These are phyloP conservation scores for Alternaria viburni DNA, from an alignment of 2,329 filamentous ascomycete species.

Conservation along the genomic window DNA sequence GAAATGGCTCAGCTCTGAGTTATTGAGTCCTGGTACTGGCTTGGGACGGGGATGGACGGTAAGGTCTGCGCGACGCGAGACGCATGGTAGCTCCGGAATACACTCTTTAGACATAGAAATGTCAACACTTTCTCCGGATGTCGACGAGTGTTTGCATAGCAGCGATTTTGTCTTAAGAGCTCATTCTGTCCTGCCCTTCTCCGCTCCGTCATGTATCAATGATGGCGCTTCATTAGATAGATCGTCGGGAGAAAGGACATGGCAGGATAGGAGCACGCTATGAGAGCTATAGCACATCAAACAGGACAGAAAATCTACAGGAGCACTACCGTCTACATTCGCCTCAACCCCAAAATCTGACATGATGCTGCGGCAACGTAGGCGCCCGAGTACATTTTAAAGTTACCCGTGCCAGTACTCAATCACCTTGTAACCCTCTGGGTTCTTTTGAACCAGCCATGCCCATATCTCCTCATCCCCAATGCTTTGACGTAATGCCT, in stretches of 20 bases:
- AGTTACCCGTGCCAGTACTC: background rate
- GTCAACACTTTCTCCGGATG: background rate
- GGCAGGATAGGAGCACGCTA: background rate
- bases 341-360: accelerated
- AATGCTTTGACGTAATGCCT: too few species aligned
- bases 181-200: background rate
- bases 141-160: background rate
- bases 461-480: too few species aligned
- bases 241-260: background rate
- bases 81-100: background rate
- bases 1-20: background rate
- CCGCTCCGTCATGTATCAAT: background rate
- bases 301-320: background rate
- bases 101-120: background rate
- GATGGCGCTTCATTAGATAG: background rate
- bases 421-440: background rate
- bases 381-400: too few species aligned
- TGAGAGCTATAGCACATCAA: background rate
- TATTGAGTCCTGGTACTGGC: background rate
- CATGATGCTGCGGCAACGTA: background rate
- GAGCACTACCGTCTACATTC: background rate
- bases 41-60: background rate
- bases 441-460: too few species aligned
- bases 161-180: background rate
- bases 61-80: background rate